Percentiles rank a stretch among this genome's conserved stretches.
Conservation (phyloP, 257 asterid species). For the Gynochthodes officinalis region DNA sequence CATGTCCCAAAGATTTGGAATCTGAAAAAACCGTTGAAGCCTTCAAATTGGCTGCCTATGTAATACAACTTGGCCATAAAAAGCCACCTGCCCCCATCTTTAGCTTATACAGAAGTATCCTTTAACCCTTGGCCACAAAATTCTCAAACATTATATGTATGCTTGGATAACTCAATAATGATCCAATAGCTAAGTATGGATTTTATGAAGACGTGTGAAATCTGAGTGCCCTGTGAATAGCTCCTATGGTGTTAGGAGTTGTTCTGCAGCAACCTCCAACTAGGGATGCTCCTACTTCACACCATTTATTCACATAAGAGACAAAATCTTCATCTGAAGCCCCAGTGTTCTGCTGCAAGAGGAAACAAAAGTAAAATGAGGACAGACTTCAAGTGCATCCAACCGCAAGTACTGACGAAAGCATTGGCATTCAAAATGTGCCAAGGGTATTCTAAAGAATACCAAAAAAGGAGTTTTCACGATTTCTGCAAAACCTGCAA, state of each 20-base stretch:
- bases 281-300: slow-evolving; percentile 82
- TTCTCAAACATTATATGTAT: background rate
- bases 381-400: too few relatives aligned
- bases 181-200: background rate
- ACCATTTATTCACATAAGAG: slow-evolving; percentile 70
- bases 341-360: slow-evolving; percentile 72
- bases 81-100: background rate
- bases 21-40: background rate
- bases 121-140: background rate
- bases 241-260: slow-evolving; percentile 69
- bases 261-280: slow-evolving; percentile 95
- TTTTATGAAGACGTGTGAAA: background rate
- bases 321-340: slow-evolving; percentile 69
- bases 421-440: too few relatives aligned
- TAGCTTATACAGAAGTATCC: background rate
- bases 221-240: slow-evolving; percentile 45
- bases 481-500: too few relatives aligned
- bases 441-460: too few relatives aligned
- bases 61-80: background rate
- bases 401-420: background rate
- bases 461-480: too few relatives aligned
- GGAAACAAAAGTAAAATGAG: background rate
- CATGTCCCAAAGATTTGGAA: too few relatives aligned
- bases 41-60: background rate
- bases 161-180: background rate